Percentiles rank a stretch among this genome's conserved stretches.
Evolutionary conservation across 1,284 basidiomycete genomes (phyloP).

Genomic region (Heimioporus retisporus): DNA sequence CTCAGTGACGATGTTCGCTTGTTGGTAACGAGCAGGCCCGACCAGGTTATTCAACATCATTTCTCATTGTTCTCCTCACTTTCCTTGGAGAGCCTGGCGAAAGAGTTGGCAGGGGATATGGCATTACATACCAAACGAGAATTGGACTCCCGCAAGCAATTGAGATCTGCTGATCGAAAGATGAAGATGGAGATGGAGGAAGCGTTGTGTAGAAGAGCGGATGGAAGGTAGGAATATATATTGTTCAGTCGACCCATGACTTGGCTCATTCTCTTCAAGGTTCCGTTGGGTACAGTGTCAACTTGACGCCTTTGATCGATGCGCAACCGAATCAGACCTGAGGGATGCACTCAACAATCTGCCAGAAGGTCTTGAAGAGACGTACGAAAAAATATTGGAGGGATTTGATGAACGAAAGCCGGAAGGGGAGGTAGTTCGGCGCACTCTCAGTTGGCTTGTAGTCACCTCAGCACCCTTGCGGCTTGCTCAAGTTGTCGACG

Average conservation of each 20-base stretch:
- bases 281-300: slow-evolving; percentile 19
- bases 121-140: slow-evolving; percentile 1
- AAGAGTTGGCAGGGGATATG: slow-evolving; percentile 1
- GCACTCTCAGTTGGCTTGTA: slow-evolving; percentile 6
- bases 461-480: slow-evolving; percentile 6
- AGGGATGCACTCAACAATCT: no score
- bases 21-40: slow-evolving; percentile 10
- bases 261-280: background rate
- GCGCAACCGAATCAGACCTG: no score
- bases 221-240: slow-evolving; percentile 7
- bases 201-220: slow-evolving; percentile 2
- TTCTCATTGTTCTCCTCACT: slow-evolving; percentile 2
- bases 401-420: no score
- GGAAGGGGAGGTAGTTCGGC: slow-evolving; percentile 4
- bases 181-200: slow-evolving; percentile 1
- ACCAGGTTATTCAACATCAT: background rate
- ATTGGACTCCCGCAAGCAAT: background rate
- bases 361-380: no score
- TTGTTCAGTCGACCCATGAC: background rate
- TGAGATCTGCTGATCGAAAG: background rate
- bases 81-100: background rate
- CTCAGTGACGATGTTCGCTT: slow-evolving; percentile 2
- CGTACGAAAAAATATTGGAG: no score
- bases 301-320: slow-evolving; percentile 7
- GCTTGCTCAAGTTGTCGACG: slow-evolving; percentile 5